These are phyloP conservation scores for Aspergillus aculeatinus DNA, from an alignment of 2,329 filamentous ascomycete genomes.

Conservation along the genomic window DNA sequence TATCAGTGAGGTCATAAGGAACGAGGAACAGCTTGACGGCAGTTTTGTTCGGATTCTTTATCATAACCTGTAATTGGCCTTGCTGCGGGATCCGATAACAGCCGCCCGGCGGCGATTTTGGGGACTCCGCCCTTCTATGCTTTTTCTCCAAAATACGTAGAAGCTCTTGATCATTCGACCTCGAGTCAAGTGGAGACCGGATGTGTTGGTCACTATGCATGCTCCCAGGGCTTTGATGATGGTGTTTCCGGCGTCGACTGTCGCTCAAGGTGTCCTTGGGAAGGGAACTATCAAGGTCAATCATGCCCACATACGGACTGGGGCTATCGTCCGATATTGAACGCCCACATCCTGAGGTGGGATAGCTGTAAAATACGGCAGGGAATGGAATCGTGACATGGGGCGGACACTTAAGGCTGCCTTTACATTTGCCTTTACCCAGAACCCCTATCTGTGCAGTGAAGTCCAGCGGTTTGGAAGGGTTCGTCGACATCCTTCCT, in stretches of 20 bases:
- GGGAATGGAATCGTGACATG: constrained; percentile 90
- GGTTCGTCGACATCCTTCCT: constrained; percentile 93
- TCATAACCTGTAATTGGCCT: constrained; percentile 92
- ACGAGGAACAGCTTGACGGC: constrained; percentile 94
- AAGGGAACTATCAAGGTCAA: constrained; percentile 84
- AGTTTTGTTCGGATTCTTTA: constrained; percentile 98
- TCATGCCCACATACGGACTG: constrained; percentile 90
- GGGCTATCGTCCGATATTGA: constrained; percentile 76
- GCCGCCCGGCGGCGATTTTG: constrained; percentile 75
- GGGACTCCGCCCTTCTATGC: constrained; percentile 59
- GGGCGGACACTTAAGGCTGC: constrained; percentile 78
- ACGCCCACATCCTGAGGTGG: constrained; percentile 62
- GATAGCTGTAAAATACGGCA: constrained; percentile 94
- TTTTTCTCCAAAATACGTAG: constrained; percentile 54
- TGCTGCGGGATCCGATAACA: constrained; percentile 92
- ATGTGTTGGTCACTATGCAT: constrained; percentile 9
- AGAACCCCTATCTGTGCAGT: constrained; percentile 93
- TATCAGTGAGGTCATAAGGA: constrained; percentile 86
- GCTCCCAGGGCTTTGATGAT: constrained; percentile 31
- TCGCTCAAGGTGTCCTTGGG: constrained; percentile 46
- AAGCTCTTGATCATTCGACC: constrained; percentile 30
- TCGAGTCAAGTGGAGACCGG: constrained; percentile 14
- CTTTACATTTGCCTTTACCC: constrained; percentile 83
- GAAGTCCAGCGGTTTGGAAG: constrained; percentile 89
- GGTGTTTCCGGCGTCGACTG: constrained; percentile 41